Percentiles rank a stretch among this genome's conserved stretches.
Conservation (phyloP, 805 yeast genomes). For the Cyberlindnera misumaiensis region DNA sequence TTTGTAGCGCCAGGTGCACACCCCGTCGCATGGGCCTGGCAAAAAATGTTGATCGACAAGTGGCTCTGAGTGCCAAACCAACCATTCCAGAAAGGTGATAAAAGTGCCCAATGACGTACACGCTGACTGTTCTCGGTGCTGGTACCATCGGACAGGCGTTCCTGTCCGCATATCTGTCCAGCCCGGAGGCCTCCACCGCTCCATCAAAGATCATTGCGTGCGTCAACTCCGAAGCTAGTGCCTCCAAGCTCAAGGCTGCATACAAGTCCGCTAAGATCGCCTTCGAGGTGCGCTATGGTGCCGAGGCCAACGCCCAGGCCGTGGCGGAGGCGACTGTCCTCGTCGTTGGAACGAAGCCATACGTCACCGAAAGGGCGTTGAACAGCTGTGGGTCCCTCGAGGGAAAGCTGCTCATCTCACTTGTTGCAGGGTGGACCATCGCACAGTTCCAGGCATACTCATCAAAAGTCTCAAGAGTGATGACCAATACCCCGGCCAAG, state of each 20-base stretch:
- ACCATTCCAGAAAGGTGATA: not conserved
- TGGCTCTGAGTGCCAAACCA: too few relatives aligned
- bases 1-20: too few relatives aligned
- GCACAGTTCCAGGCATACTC: conserved; percentile 51
- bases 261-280: conserved; percentile 37
- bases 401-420: conserved; percentile 59
- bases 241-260: conserved; percentile 38
- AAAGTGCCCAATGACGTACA: conserved; percentile 30
- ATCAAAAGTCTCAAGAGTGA: conserved; percentile 70
- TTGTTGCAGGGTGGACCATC: conserved; percentile 91
- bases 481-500: conserved; percentile 96
- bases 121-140: conserved; percentile 78
- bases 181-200: conserved; percentile 33
- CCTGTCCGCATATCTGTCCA: conserved; percentile 63
- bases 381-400: conserved; percentile 26
- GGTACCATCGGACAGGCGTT: conserved; percentile 97
- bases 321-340: conserved; percentile 61
- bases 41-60: too few relatives aligned
- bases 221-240: conserved; percentile 51
- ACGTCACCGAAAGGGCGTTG: conserved; percentile 56
- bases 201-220: conserved; percentile 78
- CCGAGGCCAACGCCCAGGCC: conserved; percentile 46
- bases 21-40: too few relatives aligned
- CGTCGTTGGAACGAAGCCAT: conserved; percentile 87
- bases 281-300: conserved; percentile 46